Base-by-base conservation (phyloP, 352 stramenopile genomes). In the Pythium periplocum region DNA sequence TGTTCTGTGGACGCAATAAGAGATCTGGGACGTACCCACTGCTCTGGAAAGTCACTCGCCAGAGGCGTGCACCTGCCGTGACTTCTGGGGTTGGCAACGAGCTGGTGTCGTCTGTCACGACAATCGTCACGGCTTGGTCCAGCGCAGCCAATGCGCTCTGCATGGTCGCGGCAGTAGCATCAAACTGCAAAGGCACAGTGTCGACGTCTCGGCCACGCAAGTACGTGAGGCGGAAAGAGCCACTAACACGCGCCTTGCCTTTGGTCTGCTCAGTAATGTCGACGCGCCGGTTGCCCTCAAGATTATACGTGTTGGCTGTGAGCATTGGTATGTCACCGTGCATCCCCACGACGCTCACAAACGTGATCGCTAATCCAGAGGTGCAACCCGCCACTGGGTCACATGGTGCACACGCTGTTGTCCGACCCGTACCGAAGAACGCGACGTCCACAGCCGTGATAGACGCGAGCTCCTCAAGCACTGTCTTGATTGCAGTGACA, bases 281-380 rank as follows among this genome's bases (percentile, higher is more conserved):
- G n/a, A 98, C 72, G n/a, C 83, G 78, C 0, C 92, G 81, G 55
- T 86, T 84, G 10, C 95, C 95, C 40, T 97, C 83, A 33, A 99
- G 76, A 37, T 79, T 62, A 52, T 88, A 90, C 8, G 89, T 89
- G 52, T 92, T 87, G 1, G 78, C 80, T 0, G 64, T 82, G 37
- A 99, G 74, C 10, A 87, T 41, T 12, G 95, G 94, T 63, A 98
- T 73, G 55, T 98, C 79, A 7, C 94, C 95, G 36, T 77, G 55
- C 12, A 86, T 81, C 0, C 82, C 75, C 0, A 80, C 71, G 6
- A 98, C 82, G 0, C 68, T 83, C 4, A 68, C 55, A 62, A 98
- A 99, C 4, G 83, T 95, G 36, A 98, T 82, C 17, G 77, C 78
- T 39, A 98, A 89, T 7, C 86, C 85, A 12, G 75, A 74, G 0